phyloP scores from a whole-genome alignment of 2,329 filamentous ascomycete species.

The Epichloe uncinata region DNA sequence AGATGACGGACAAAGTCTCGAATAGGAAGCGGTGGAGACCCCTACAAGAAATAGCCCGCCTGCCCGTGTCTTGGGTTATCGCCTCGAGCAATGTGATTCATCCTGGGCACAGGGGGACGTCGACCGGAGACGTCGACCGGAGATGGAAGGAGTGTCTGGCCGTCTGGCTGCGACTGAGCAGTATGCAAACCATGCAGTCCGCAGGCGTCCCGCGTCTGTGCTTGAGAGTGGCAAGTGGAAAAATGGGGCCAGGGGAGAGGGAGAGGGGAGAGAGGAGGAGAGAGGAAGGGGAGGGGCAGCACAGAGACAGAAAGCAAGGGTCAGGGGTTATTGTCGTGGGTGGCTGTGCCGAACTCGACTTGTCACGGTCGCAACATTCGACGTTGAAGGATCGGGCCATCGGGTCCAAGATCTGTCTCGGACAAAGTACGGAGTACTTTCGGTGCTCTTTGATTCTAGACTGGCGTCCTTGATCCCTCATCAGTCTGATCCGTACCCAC shows the following conservation, averaged over 20 bases:
- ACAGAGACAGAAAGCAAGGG: not conserved
- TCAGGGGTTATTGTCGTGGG: conserved; percentile 1
- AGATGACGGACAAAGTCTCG: not conserved
- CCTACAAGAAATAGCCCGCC: no score
- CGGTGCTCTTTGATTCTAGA: no score
- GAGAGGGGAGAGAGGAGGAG: not conserved
- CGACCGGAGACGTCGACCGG: no score
- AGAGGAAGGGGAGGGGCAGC: not conserved
- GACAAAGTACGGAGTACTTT: no score
- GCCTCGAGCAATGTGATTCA: not conserved
- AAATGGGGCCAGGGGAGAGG: not conserved
- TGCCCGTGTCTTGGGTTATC: no score
- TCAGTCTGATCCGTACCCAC: no score
- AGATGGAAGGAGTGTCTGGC: not conserved
- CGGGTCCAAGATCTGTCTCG: no score
- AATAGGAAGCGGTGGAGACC: conserved; percentile 1
- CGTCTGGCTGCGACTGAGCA: not conserved
- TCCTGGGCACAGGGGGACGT: not conserved
- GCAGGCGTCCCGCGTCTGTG: no score
- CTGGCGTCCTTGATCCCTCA: no score
- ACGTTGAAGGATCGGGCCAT: not conserved
- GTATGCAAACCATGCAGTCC: not conserved
- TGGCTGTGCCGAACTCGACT: not conserved
- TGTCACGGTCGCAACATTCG: not conserved
- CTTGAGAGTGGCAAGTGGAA: not conserved